A percentile compares a stretch with the other conserved stretches of the same genome.
These are phyloP conservation scores for Blastobotrys terrestris DNA, from an alignment of 805 yeast species.

Conservation along the genomic window DNA sequence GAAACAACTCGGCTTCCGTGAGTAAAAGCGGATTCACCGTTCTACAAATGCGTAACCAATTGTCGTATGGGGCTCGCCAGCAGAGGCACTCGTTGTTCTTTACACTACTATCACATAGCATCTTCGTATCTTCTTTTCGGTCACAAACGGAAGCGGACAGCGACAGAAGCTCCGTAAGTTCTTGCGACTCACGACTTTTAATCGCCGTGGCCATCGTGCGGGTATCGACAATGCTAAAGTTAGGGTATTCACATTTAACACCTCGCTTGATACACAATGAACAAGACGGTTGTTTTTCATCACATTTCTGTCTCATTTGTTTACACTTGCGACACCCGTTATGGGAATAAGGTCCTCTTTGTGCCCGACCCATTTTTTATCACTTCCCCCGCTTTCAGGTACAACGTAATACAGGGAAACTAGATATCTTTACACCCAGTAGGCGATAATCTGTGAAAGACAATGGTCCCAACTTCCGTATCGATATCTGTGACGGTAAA, in stretches of 20 bases:
- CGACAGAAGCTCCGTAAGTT: no score
- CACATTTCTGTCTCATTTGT: conserved; percentile 17
- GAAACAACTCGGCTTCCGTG: neutral
- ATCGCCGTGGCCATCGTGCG: neutral
- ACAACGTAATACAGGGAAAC: no score
- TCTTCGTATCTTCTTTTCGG: no score
- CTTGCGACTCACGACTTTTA: no score
- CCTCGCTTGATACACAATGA: conserved; percentile 9
- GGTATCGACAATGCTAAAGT: neutral
- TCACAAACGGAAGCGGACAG: no score
- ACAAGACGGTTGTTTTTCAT: conserved; percentile 17
- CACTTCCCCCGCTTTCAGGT: no score
- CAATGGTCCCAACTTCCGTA: no score
- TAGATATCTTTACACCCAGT: no score
- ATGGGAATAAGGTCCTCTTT: neutral
- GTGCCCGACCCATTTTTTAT: neutral
- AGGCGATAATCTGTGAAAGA: no score
- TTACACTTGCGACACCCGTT: conserved; percentile 10
- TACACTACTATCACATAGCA: no score
- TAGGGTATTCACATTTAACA: conserved; percentile 12
- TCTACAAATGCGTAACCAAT: neutral
- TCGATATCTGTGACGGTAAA: no score
- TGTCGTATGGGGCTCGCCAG: neutral
- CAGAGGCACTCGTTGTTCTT: neutral
- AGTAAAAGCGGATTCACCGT: neutral